These are phyloP conservation scores for Hymenoscyphus fraxineus DNA, from an alignment of 2,329 filamentous ascomycete genomes.

Conservation along the genomic window DNA sequence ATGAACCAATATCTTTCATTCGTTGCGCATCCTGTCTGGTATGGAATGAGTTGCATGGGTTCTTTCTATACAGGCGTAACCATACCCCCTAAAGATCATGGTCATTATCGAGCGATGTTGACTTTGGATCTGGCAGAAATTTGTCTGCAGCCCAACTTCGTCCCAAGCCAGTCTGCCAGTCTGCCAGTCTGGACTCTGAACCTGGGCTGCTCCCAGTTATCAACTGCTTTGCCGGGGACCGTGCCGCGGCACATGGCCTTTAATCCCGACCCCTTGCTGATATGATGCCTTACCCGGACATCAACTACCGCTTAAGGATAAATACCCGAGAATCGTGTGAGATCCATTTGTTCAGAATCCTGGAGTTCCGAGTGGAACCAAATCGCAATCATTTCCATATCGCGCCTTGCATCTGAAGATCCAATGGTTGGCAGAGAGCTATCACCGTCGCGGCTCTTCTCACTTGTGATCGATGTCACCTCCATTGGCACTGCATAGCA, in stretches of 20 bases:
- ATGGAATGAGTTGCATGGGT: background rate
- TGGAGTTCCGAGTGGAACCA: background rate
- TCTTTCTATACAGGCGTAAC: background rate
- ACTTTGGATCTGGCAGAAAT: background rate
- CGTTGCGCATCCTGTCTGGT: background rate
- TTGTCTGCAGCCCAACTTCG: background rate
- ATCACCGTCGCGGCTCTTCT: background rate
- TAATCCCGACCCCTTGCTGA: background rate
- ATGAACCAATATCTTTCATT: no score
- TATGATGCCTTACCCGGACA: background rate
- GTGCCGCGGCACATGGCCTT: background rate
- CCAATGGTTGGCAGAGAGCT: background rate
- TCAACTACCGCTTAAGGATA: background rate
- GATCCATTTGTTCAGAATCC: background rate
- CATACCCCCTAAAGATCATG: background rate
- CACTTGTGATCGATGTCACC: constrained; percentile 1
- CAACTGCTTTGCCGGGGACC: background rate
- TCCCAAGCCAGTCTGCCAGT: background rate
- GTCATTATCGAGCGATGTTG: background rate
- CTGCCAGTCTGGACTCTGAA: background rate
- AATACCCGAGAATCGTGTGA: background rate
- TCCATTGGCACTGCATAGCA: background rate
- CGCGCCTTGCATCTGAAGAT: constrained; percentile 1
- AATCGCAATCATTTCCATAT: background rate
- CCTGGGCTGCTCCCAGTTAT: background rate